Evolutionary conservation across 1,284 basidiomycete species (phyloP), one percentile per base, ranked within the genome.

Genomic region (Malassezia globosa): DNA sequence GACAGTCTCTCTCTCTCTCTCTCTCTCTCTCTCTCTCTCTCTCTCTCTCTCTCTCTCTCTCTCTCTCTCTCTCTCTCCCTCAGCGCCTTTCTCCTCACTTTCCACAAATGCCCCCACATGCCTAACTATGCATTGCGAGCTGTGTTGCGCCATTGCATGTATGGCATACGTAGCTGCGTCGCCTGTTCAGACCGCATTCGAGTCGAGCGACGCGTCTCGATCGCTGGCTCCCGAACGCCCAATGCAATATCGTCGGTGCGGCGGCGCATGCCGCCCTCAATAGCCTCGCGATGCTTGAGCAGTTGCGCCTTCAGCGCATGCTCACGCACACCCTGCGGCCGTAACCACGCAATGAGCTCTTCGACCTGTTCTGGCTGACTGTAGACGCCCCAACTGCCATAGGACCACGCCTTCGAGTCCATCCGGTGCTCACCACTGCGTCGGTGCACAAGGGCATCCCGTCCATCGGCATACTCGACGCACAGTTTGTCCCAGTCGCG

Each of bases 261-360:
- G 31, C 55, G 61, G 27, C 50, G 48, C 72, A 92, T 82, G 7
- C 89, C 88, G 18, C 80, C 81, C 26, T 81, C 80, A 53, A 96
- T 81, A 66, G 90, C 86, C 34, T 78, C 76, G 78, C 82, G 82
- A 86, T 89, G 94, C 69, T 83, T 85, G 22, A 77, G 79, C 56
- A 96, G 74, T 2, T 79, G 74, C 49, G 82, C 82, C 73, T 86
- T 85, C 45, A 96, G 77, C 26, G 83, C 81, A 35, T 83, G 74
- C 72, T 96, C 92, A 40, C 90, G 81, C 42, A 82, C 79, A 6
- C 92, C 94, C 72, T 88, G 88, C 19, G 82, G 77, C 66, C 95
- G 90, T 18, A 97, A 77, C 90, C 90, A 96, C 3, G 81, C 78
- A 39, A 86, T 73, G 60, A 88, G 84, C 55, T 82, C 80, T 37